A percentile compares a stretch with the other conserved stretches of the same genome.
Evolutionary conservation across 2,329 filamentous ascomycete genomes (phyloP).

Genomic region (Xylariaceae sp.): DNA sequence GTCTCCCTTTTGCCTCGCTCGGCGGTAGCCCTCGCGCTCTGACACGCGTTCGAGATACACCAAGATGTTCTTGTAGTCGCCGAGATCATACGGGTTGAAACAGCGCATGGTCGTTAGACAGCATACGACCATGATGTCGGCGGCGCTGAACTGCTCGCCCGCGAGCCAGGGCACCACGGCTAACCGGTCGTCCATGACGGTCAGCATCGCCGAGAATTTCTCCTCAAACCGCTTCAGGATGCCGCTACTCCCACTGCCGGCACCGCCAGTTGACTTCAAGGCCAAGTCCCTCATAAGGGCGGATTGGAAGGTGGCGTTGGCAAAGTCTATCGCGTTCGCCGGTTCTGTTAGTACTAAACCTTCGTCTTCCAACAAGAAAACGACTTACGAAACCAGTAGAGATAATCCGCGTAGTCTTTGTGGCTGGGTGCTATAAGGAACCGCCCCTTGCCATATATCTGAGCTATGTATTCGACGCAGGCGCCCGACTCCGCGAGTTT

Average conservation of each 20-base stretch:
- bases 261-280: not conserved
- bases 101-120: slow-evolving; percentile 66
- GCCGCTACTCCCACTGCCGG: slow-evolving; percentile 37
- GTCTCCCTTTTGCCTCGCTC: slow-evolving; percentile 57
- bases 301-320: slow-evolving; percentile 44
- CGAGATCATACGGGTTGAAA: slow-evolving; percentile 54
- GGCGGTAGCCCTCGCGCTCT: slow-evolving; percentile 53
- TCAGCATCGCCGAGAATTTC: slow-evolving; percentile 49
- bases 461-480: slow-evolving; percentile 26
- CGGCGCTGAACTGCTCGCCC: slow-evolving; percentile 67
- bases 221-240: slow-evolving; percentile 40
- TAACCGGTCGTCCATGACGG: slow-evolving; percentile 58
- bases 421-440: slow-evolving; percentile 17
- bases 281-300: slow-evolving; percentile 5
- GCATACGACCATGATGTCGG: slow-evolving; percentile 70
- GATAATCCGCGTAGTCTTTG: slow-evolving; percentile 25
- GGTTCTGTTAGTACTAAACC: not conserved
- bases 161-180: slow-evolving; percentile 59
- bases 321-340: slow-evolving; percentile 51
- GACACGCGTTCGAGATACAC: slow-evolving; percentile 54
- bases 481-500: slow-evolving; percentile 24
- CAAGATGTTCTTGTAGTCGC: slow-evolving; percentile 51
- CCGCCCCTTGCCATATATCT: slow-evolving; percentile 20
- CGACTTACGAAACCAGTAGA: slow-evolving; percentile 33
- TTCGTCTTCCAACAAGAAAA: not conserved